Evolutionary conservation across 345 rosid genomes (phyloP).

Genomic region (Salix brachista): DNA sequence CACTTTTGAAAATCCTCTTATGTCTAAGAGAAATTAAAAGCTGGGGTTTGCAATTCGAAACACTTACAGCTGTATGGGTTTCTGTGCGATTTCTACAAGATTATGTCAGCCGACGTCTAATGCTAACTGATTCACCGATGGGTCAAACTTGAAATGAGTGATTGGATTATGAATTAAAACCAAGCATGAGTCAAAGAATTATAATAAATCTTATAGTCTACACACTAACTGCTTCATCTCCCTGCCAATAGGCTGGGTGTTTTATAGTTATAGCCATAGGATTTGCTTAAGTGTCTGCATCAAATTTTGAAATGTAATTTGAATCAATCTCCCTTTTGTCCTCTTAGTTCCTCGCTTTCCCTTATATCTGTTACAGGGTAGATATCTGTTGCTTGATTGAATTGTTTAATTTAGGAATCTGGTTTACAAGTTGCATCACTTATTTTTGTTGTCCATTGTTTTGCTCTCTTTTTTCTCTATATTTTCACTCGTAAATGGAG

Average conservation of each 20-base stretch:
- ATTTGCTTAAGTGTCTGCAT: too few relatives aligned
- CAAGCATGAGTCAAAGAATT: neutral
- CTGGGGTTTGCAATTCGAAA: neutral
- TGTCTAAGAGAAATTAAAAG: neutral
- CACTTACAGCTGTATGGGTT: neutral
- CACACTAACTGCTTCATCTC: neutral
- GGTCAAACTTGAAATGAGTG: neutral
- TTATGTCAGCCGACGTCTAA: neutral
- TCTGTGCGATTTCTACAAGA: neutral
- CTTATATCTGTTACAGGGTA: too few relatives aligned
- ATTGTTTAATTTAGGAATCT: neutral
- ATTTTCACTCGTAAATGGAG: neutral
- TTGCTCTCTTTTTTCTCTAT: neutral
- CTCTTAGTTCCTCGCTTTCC: too few relatives aligned
- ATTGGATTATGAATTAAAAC: neutral
- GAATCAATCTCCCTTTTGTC: too few relatives aligned
- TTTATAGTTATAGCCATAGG: neutral
- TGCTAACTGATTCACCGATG: neutral
- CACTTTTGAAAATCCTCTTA: neutral
- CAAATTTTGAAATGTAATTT: too few relatives aligned
- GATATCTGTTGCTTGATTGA: too few relatives aligned
- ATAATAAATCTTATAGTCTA: too few relatives aligned
- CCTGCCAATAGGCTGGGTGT: neutral
- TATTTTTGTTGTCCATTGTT: neutral
- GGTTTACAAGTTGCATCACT: neutral